Conservation (phyloP, 1,284 basidiomycete genomes). For the Cutaneotrichosporon spelunceum region DNA sequence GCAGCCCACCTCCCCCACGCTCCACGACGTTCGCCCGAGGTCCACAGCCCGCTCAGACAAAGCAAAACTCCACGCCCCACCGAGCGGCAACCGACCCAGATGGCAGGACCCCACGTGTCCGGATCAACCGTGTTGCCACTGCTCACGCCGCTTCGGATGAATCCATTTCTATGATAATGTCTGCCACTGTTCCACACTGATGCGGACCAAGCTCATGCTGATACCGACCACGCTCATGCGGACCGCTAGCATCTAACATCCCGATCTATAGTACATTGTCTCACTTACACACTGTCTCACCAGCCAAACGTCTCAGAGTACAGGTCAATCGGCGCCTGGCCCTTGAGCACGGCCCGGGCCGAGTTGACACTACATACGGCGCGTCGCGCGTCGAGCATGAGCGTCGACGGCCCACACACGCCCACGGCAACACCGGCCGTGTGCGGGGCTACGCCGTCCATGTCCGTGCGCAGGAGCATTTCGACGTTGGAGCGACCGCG, state of each 20-base stretch:
- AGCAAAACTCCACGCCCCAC: no score
- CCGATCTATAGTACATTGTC: not conserved
- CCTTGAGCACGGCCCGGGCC: constrained; percentile 21
- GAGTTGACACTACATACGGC: constrained; percentile 28
- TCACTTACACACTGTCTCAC: constrained; percentile 21
- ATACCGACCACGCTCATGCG: no score
- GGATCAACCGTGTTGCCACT: no score
- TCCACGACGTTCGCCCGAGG: no score
- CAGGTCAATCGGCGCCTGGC: constrained; percentile 29
- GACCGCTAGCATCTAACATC: not conserved
- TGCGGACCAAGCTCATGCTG: no score
- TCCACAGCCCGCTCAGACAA: no score
- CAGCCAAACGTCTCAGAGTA: constrained; percentile 37
- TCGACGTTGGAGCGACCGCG: constrained; percentile 20
- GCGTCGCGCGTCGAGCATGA: constrained; percentile 24
- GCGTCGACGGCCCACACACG: constrained; percentile 31
- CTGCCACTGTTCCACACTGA: no score
- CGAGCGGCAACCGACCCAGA: no score
- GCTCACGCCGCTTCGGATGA: no score
- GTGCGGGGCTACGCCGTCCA: constrained; percentile 7
- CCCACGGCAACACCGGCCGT: constrained; percentile 12
- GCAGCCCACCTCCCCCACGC: no score
- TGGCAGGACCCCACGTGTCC: no score
- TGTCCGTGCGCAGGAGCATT: constrained; percentile 16
- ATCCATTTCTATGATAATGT: no score